A percentile compares a stretch with the other conserved stretches of the same genome.
Evolutionary conservation across 148 eudicot genomes (phyloP).

Genomic region (Rhododendron molle): DNA sequence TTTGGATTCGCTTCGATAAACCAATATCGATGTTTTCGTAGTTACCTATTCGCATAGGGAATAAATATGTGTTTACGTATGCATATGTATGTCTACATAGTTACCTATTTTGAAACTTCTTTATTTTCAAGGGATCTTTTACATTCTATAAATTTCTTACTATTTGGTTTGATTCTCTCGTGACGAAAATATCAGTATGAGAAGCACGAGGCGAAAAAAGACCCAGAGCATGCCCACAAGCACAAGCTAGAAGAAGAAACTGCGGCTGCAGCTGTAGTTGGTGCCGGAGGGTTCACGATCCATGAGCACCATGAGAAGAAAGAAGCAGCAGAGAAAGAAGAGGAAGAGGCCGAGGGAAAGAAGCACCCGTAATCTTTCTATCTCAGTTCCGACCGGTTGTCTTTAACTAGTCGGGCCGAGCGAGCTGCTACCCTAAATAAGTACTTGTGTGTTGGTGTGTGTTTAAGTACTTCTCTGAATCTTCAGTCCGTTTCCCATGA

Average conservation of each 20-base stretch:
- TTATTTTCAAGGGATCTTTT: too few relatives aligned
- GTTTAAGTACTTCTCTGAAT: neutral
- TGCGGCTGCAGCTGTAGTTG: constrained; percentile 47
- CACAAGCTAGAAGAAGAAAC: constrained; percentile 49
- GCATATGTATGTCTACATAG: too few relatives aligned
- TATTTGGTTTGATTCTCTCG: neutral
- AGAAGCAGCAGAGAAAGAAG: constrained; percentile 45
- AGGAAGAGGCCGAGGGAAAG: constrained; percentile 38
- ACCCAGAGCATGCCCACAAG: constrained; percentile 56
- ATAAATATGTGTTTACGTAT: too few relatives aligned
- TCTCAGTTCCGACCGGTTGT: neutral
- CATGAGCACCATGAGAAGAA: constrained; percentile 65
- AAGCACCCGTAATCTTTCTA: constrained; percentile 29
- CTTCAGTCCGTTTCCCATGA: neutral
- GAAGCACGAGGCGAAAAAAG: constrained; percentile 54
- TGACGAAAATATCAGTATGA: constrained; percentile 26
- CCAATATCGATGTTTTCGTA: too few relatives aligned
- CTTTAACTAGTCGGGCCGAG: neutral
- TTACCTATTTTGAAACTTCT: too few relatives aligned
- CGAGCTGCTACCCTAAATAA: neutral
- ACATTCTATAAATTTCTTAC: neutral
- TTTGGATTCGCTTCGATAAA: too few relatives aligned
- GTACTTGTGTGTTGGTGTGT: neutral
- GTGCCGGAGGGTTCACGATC: constrained; percentile 43
- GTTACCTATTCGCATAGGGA: too few relatives aligned